A percentile compares a stretch with the other conserved stretches of the same genome.
phyloP scores from a whole-genome alignment of 768 basidiomycete species.

The Suillus luteus region DNA sequence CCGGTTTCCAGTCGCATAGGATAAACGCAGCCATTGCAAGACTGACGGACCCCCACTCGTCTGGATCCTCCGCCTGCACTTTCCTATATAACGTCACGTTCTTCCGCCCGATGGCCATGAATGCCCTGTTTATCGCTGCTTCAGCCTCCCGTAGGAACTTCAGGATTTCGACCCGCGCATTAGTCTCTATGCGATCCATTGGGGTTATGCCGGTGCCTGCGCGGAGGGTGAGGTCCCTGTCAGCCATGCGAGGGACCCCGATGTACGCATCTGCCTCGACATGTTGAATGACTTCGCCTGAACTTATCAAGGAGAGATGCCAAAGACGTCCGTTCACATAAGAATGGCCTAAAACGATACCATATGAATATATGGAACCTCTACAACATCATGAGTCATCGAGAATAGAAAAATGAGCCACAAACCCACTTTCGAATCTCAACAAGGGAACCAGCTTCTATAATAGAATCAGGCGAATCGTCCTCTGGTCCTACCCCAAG shows the following conservation, averaged over 20 bases:
- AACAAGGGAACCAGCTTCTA: slow-evolving; percentile 50
- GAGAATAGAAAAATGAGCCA: not conserved
- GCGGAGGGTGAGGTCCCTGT: slow-evolving; percentile 45
- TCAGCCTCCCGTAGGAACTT: slow-evolving; percentile 58
- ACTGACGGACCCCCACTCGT: slow-evolving; percentile 58
- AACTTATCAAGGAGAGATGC: slow-evolving; percentile 32
- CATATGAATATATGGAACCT: slow-evolving; percentile 22
- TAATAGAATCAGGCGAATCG: slow-evolving; percentile 11
- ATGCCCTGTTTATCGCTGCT: slow-evolving; percentile 45
- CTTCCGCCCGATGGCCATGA: slow-evolving; percentile 35
- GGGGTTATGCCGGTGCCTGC: slow-evolving; percentile 45
- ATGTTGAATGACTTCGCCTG: slow-evolving; percentile 56
- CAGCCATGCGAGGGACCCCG: slow-evolving; percentile 56
- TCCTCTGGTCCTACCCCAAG: slow-evolving; percentile 15
- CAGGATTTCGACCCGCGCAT: slow-evolving; percentile 67
- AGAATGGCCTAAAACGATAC: slow-evolving; percentile 33
- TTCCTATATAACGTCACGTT: slow-evolving; percentile 41
- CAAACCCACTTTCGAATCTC: slow-evolving; percentile 50
- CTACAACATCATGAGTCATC: slow-evolving; percentile 22
- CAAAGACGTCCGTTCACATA: slow-evolving; percentile 33
- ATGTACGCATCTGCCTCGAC: slow-evolving; percentile 58
- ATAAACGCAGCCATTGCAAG: slow-evolving; percentile 52
- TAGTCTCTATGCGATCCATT: slow-evolving; percentile 38
- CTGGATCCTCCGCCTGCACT: slow-evolving; percentile 46
- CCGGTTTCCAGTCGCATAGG: slow-evolving; percentile 34